Base-by-base conservation (phyloP, 345 rosid species). In the Euphorbia pulcherrima region DNA sequence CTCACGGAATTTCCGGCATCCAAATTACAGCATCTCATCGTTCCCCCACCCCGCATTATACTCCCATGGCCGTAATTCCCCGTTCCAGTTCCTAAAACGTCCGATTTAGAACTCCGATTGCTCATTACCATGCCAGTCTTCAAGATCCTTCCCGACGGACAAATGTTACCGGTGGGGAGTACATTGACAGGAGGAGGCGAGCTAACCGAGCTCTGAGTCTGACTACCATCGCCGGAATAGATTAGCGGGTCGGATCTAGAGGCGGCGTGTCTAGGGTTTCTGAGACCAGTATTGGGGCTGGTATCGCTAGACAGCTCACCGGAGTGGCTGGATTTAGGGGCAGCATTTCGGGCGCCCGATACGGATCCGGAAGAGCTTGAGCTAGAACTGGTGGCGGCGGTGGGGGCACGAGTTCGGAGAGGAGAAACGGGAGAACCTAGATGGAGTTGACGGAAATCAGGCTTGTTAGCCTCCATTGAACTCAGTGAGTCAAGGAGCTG, bases 401-500 rank as follows among this genome's bases (percentile, higher is more conserved):
- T 79, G 12, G 87, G 73, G 24, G 78, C 83, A 0, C 88, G 84
- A 21, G 86, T 75, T 53, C 90, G 83, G 44, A 92, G 87, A 20
- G 99, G 97, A 23, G 97, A 90, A 40, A 87, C 86, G 4, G 99
- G 99, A 10, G 99, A 95, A 53, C 97, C 97, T 64, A 86, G 85
- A 87, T 90, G 87, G 79, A 83, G 84, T 59, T 82, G 85, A 17
- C 94, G 87, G 70, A 69, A 85, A 83, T 90, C 96, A 17, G 90
- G 90, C 80, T 88, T 95, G 77, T 87, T 85, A 51, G 74, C 70
- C 54, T 94, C 92, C 63, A 82, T 81, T 58, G 69, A 81, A 61
- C 60, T 17, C 20, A 82, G 67, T 1, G 98, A 83, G 66, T 83
- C 82, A 50, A 85, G 73, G 24, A 84, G 78, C 51, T 81, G 84